Evolutionary conservation across 768 basidiomycete species (phyloP).

Genomic region (Lactifluus piperatus): DNA sequence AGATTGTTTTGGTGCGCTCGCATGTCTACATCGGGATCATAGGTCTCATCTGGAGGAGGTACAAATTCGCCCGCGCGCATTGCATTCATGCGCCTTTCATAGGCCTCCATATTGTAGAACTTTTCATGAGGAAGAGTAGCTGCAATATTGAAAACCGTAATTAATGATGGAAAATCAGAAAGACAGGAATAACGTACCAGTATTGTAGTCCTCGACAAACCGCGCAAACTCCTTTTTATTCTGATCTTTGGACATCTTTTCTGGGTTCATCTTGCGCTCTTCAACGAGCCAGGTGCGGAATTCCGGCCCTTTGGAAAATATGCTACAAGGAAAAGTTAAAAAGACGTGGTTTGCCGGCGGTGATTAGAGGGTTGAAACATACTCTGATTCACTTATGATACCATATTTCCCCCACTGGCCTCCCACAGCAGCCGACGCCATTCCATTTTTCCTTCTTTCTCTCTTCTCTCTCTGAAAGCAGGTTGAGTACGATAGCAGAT

Average conservation of each 20-base stretch:
- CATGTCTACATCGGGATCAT: conserved; percentile 82
- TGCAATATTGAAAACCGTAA: conserved; percentile 25
- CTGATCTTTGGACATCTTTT: conserved; percentile 78
- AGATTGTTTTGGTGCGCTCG: conserved; percentile 62
- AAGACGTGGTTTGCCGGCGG: not conserved
- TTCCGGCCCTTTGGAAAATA: conserved; percentile 76
- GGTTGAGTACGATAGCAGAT: not conserved
- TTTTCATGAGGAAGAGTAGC: conserved; percentile 93
- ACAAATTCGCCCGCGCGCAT: conserved; percentile 78
- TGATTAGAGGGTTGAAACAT: conserved; percentile 24
- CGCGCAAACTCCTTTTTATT: conserved; percentile 76
- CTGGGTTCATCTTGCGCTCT: conserved; percentile 85
- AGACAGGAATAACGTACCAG: conserved; percentile 37
- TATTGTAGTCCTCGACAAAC: conserved; percentile 81
- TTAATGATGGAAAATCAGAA: not conserved
- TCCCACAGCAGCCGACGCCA: conserved; percentile 36
- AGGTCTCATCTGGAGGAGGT: conserved; percentile 59
- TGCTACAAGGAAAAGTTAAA: conserved; percentile 35
- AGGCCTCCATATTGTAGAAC: conserved; percentile 85
- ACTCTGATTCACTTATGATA: conserved; percentile 81
- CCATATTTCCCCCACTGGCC: conserved; percentile 90
- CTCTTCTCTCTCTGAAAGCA: conserved; percentile 41
- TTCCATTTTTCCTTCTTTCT: conserved; percentile 67
- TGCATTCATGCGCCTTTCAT: conserved; percentile 77
- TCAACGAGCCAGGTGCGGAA: conserved; percentile 92